Conservation (phyloP, 2,329 filamentous ascomycete genomes). For the Onygenales sp. region DNA sequence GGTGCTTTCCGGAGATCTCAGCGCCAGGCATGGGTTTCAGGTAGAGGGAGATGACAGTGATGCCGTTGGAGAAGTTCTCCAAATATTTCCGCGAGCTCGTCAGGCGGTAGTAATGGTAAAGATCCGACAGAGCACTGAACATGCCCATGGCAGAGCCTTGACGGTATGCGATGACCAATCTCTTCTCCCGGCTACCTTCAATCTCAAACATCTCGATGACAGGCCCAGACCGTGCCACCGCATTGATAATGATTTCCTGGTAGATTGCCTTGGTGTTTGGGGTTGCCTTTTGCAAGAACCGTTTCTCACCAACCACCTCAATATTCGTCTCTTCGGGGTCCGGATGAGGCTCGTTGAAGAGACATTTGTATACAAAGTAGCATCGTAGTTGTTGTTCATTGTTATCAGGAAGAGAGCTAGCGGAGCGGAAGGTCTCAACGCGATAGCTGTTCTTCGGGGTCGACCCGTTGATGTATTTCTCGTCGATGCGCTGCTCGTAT, state of each 20-base stretch:
- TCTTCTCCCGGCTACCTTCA: conserved; percentile 81
- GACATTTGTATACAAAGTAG: conserved; percentile 98
- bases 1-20: conserved; percentile 48
- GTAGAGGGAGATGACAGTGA: conserved; percentile 94
- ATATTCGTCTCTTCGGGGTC: conserved; percentile 71
- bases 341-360: conserved; percentile 70
- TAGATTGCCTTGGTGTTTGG: conserved; percentile 94
- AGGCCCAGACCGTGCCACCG: conserved; percentile 75
- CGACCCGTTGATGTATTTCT: conserved; percentile 84
- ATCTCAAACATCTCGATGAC: conserved; percentile 98
- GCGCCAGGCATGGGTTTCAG: conserved; percentile 61
- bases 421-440: conserved; percentile 94
- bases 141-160: conserved; percentile 84
- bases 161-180: conserved; percentile 88
- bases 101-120: conserved; percentile 98
- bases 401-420: conserved; percentile 63
- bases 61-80: conserved; percentile 97
- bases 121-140: conserved; percentile 88
- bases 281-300: conserved; percentile 93
- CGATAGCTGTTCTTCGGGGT: conserved; percentile 67
- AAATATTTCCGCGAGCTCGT: conserved; percentile 96
- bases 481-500: conserved; percentile 88
- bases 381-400: conserved; percentile 81
- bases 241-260: conserved; percentile 81
- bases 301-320: conserved; percentile 83